These are phyloP conservation scores for Aureobasidium sp. DNA, from an alignment of 2,329 filamentous ascomycete species.

Conservation along the genomic window DNA sequence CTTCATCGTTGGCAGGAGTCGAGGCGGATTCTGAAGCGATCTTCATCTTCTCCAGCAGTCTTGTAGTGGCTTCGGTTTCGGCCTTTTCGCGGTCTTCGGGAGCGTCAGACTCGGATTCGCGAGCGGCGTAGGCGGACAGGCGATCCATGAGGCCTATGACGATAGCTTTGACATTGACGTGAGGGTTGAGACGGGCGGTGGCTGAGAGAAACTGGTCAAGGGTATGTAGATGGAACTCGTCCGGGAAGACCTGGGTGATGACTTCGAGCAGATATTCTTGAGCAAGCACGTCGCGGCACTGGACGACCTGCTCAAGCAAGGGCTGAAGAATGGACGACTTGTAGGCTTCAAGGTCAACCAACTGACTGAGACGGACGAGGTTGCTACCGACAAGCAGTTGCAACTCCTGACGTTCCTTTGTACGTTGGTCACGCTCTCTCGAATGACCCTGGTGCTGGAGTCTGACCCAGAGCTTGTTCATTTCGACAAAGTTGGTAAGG, in stretches of 20 bases:
- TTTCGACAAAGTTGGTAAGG: slow-evolving; percentile 97
- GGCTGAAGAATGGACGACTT: slow-evolving; percentile 83
- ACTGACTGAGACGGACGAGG: slow-evolving; percentile 83
- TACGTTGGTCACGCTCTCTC: slow-evolving; percentile 83
- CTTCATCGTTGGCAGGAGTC: slow-evolving; percentile 24
- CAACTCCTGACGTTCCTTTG: slow-evolving; percentile 87
- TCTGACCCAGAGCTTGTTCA: slow-evolving; percentile 99
- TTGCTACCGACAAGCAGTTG: slow-evolving; percentile 96
- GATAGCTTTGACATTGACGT: slow-evolving; percentile 96
- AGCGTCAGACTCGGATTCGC: slow-evolving; percentile 66
- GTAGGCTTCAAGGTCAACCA: slow-evolving; percentile 92
- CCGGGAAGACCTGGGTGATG: slow-evolving; percentile 96
- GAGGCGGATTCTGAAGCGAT: slow-evolving; percentile 48
- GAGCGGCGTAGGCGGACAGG: slow-evolving; percentile 85
- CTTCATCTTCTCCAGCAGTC: slow-evolving; percentile 68
- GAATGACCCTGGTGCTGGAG: slow-evolving; percentile 97
- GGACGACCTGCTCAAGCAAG: slow-evolving; percentile 90
- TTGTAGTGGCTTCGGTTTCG: slow-evolving; percentile 75
- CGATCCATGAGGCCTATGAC: slow-evolving; percentile 98
- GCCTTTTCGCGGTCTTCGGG: slow-evolving; percentile 63
- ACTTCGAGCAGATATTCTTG: slow-evolving; percentile 98
- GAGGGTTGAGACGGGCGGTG: slow-evolving; percentile 84
- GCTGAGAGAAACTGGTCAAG: slow-evolving; percentile 91
- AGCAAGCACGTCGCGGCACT: slow-evolving; percentile 91
- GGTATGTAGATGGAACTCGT: slow-evolving; percentile 96